phyloP scores from a whole-genome alignment of 129 eudicot genomes.

The Centrapalus pauciflorus region DNA sequence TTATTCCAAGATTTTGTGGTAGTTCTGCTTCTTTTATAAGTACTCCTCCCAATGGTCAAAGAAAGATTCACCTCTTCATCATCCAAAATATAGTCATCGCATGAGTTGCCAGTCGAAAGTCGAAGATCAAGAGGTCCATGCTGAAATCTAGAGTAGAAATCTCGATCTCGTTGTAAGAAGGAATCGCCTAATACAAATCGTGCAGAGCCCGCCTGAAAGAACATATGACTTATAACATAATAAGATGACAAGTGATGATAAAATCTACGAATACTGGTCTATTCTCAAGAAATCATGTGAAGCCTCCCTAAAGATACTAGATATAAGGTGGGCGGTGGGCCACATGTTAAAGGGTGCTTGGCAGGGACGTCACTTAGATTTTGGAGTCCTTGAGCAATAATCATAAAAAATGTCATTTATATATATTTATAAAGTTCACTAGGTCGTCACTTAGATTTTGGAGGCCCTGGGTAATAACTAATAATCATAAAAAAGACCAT shows the following conservation, averaged over 20 bases:
- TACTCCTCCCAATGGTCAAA: slow-evolving; percentile 39
- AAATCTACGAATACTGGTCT: not conserved
- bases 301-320: not conserved
- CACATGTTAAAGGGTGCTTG: too few species aligned
- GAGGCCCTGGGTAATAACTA: too few species aligned
- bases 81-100: slow-evolving; percentile 17
- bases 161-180: slow-evolving; percentile 2
- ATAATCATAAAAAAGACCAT: too few species aligned
- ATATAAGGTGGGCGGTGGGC: too few species aligned
- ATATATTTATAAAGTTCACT: too few species aligned
- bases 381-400: too few species aligned
- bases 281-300: not conserved
- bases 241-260: slow-evolving; percentile 8
- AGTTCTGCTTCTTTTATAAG: slow-evolving; percentile 17
- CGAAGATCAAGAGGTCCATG: slow-evolving; percentile 30
- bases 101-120: slow-evolving; percentile 11
- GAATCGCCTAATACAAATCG: slow-evolving; percentile 7
- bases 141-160: slow-evolving; percentile 23
- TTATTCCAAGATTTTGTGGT: slow-evolving; percentile 22
- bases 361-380: too few species aligned
- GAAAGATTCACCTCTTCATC: slow-evolving; percentile 43
- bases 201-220: slow-evolving; percentile 34
- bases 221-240: slow-evolving; percentile 13
- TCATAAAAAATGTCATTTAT: too few species aligned
- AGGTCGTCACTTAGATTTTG: too few species aligned